These are phyloP conservation scores for Climacium dendroides DNA, from an alignment of 225 moss, liverwort and hornwort species.

Conservation along the genomic window DNA sequence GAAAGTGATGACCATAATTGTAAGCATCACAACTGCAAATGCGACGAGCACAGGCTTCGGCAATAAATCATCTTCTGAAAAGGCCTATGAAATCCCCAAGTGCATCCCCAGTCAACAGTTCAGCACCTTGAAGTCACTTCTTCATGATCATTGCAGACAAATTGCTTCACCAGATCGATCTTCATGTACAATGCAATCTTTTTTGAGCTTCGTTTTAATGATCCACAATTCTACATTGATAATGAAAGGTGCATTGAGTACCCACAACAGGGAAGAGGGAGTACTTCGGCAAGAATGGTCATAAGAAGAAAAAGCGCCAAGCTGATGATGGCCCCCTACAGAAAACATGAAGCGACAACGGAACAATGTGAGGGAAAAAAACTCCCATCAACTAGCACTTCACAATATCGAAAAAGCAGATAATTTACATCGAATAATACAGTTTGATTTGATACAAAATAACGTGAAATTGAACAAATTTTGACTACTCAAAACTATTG, in stretches of 20 bases:
- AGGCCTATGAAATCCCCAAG: background rate
- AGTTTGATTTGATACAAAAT: background rate
- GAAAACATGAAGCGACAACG: background rate
- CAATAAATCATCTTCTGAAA: constrained; percentile 6
- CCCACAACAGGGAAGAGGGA: background rate
- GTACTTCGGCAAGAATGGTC: constrained; percentile 61
- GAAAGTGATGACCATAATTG: constrained; percentile 28
- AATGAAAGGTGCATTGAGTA: background rate
- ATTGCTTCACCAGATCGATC: background rate
- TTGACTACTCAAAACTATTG: background rate
- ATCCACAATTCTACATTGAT: background rate
- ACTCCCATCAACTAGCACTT: background rate
- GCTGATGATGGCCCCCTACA: constrained; percentile 53
- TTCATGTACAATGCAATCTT: background rate
- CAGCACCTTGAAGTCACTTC: background rate
- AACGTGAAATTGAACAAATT: background rate
- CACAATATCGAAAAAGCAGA: background rate
- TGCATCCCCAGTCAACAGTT: background rate
- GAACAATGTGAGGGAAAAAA: background rate
- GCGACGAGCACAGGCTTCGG: constrained; percentile 40
- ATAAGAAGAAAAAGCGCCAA: constrained; percentile 67
- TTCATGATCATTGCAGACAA: background rate
- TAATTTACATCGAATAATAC: background rate
- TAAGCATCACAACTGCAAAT: constrained; percentile 64
- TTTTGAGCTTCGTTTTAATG: background rate